phyloP scores from a whole-genome alignment of 2,329 filamentous ascomycete species.

The Talaromyces sp. region DNA sequence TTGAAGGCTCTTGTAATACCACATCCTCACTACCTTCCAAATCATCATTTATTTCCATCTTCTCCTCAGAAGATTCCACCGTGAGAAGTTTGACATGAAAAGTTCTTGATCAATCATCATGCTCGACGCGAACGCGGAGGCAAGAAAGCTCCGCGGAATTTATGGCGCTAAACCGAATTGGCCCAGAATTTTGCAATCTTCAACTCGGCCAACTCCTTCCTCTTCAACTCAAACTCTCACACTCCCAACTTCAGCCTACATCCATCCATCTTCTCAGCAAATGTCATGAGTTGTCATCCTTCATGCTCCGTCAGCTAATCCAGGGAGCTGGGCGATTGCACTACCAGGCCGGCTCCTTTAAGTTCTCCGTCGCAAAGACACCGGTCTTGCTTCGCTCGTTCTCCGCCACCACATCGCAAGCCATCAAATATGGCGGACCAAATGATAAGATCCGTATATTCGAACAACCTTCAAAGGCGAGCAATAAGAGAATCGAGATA shows the following conservation, averaged over 20 bases:
- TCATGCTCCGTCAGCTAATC: slow-evolving; percentile 45
- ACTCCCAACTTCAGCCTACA: background rate
- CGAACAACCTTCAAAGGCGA: slow-evolving; percentile 39
- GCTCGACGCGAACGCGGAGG: slow-evolving; percentile 3
- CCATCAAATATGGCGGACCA: slow-evolving; percentile 33
- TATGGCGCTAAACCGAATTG: slow-evolving; percentile 16
- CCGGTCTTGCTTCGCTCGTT: slow-evolving; percentile 29
- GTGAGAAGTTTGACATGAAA: background rate
- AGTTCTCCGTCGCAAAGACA: slow-evolving; percentile 27
- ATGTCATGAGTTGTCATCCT: slow-evolving; percentile 35
- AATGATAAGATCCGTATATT: slow-evolving; percentile 43
- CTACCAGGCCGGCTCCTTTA: slow-evolving; percentile 35
- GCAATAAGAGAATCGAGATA: slow-evolving; percentile 35
- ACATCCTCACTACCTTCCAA: background rate
- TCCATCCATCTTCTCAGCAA: slow-evolving; percentile 13
- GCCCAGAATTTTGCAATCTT: slow-evolving; percentile 2
- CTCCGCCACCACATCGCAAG: slow-evolving; percentile 29
- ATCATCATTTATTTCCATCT: slow-evolving; percentile 9
- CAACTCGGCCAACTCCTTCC: background rate
- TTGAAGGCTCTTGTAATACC: background rate
- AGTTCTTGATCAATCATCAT: background rate
- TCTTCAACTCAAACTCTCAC: background rate
- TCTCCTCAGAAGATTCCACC: background rate
- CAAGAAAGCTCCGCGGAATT: slow-evolving; percentile 17
- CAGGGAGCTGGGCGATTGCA: slow-evolving; percentile 44